phyloP scores from a whole-genome alignment of 345 rosid species.

The Boechera retrofracta region DNA sequence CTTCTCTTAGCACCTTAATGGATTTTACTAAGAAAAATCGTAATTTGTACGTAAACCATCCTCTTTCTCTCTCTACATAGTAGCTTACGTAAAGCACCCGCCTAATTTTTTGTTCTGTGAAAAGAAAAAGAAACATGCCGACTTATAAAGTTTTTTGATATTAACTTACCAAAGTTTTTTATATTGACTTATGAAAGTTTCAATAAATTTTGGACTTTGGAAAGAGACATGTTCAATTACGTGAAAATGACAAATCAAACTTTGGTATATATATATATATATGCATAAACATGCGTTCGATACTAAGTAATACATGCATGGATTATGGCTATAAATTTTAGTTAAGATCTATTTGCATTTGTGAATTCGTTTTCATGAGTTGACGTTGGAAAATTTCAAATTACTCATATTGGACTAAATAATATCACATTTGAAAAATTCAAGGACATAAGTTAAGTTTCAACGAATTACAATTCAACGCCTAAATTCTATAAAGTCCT shows the following conservation, averaged over 20 bases:
- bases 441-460: not conserved
- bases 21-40: not conserved
- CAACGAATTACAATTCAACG: not conserved
- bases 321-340: not conserved
- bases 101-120: not conserved
- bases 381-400: not conserved
- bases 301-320: not conserved
- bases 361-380: not conserved
- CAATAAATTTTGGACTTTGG: not conserved
- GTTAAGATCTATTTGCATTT: not conserved
- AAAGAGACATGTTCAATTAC: not conserved
- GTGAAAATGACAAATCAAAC: not conserved
- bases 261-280: not conserved
- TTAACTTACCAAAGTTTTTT: not conserved
- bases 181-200: not conserved
- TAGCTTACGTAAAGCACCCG: too few relatives aligned
- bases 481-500: too few relatives aligned
- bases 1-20: too few relatives aligned
- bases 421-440: not conserved
- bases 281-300: not conserved
- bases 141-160: not conserved
- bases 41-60: not conserved
- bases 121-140: not conserved
- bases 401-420: not conserved
- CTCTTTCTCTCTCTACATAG: not conserved